phyloP scores from a whole-genome alignment of 495 filamentous ascomycete genomes.

The Penicillium longicatenatum region DNA sequence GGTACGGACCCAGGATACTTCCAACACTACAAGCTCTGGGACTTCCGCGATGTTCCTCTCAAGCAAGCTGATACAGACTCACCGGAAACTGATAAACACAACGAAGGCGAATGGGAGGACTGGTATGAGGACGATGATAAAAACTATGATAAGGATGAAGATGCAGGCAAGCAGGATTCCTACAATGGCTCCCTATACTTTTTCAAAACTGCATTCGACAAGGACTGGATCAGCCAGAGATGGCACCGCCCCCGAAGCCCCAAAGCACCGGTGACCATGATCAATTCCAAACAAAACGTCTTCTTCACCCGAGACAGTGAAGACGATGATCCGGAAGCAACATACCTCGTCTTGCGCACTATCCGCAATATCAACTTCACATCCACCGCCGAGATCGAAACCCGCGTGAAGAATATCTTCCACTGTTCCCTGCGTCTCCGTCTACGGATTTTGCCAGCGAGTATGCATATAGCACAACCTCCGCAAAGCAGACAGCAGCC shows the following conservation, averaged over 20 bases:
- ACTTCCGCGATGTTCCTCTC: slow-evolving; percentile 57
- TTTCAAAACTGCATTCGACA: slow-evolving; percentile 38
- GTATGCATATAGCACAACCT: slow-evolving; percentile 17
- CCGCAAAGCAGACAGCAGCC: slow-evolving; percentile 8
- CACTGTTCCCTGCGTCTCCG: slow-evolving; percentile 65
- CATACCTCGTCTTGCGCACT: slow-evolving; percentile 65
- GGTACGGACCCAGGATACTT: slow-evolving; percentile 55
- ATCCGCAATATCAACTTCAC: slow-evolving; percentile 56
- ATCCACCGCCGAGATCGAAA: slow-evolving; percentile 66
- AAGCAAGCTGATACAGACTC: slow-evolving; percentile 9
- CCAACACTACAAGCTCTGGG: slow-evolving; percentile 64
- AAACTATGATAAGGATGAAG: slow-evolving; percentile 28
- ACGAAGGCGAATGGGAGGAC: slow-evolving; percentile 41
- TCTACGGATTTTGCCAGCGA: slow-evolving; percentile 37
- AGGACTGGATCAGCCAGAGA: slow-evolving; percentile 60
- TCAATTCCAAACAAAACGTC: slow-evolving; percentile 66
- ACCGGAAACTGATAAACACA: slow-evolving; percentile 23
- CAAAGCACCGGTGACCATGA: slow-evolving; percentile 50
- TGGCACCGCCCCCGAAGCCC: slow-evolving; percentile 56
- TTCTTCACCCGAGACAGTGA: slow-evolving; percentile 53
- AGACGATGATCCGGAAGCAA: slow-evolving; percentile 28
- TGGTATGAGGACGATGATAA: slow-evolving; percentile 36
- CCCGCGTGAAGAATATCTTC: slow-evolving; percentile 51
- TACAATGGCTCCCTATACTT: slow-evolving; percentile 27
- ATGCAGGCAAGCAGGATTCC: background rate